phyloP scores from a whole-genome alignment of 257 asterid genomes.

The Solanum rostratum region DNA sequence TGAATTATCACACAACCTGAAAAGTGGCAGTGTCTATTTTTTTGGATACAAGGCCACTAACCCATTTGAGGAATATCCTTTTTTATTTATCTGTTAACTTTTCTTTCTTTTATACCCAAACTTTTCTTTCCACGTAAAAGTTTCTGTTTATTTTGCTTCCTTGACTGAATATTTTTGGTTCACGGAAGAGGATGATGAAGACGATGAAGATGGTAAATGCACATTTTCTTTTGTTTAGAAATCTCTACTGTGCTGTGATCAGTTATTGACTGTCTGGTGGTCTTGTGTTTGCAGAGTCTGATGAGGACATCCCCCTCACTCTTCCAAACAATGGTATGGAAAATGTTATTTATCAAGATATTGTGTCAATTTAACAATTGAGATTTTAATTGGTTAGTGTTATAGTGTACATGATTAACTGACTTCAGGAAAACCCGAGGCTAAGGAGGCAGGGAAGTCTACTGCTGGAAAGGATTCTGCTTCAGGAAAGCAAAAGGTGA shows the following conservation, averaged over 20 bases:
- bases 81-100: background rate
- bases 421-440: background rate
- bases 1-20: conserved; percentile 14
- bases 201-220: background rate
- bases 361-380: background rate
- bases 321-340: background rate
- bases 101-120: background rate
- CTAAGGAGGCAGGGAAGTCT: conserved; percentile 8
- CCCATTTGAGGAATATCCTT: background rate
- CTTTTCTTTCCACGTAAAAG: background rate
- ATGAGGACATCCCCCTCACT: background rate
- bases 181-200: conserved; percentile 1
- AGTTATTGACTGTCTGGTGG: background rate
- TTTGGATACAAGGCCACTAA: conserved; percentile 4
- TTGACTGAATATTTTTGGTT: background rate
- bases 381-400: background rate
- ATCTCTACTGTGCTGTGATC: background rate
- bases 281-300: background rate
- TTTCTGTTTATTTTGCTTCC: background rate
- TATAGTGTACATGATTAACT: background rate
- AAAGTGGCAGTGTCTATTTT: conserved; percentile 10
- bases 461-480: background rate
- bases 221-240: background rate
- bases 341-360: background rate
- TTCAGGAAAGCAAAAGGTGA: conserved; percentile 3